Evolutionary conservation across 345 rosid genomes (phyloP), one percentile per base, ranked within the genome.

Genomic region (Eucalyptus pauciflora): DNA sequence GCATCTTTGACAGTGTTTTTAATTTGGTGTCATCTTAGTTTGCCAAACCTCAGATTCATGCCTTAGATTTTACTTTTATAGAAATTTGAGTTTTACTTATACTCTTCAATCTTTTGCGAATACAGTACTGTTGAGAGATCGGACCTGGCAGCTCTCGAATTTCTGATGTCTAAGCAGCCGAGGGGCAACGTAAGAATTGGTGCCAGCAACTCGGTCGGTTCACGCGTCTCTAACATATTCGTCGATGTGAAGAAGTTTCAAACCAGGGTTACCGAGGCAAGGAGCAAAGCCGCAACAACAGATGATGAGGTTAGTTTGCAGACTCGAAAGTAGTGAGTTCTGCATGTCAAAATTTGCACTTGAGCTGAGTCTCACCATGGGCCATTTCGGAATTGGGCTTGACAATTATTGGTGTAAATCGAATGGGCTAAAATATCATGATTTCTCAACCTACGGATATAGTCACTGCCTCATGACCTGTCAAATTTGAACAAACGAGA

Each of bases 101-200:
- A 80, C 71, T 48, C 54, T 87, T 87, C 41, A 33, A 37, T 71
- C 46, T 37, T 71, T 37, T 43, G 12, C 27, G 27, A 37, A 18
- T 37, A 5, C 41, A 97, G 99, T 86, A 85, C 93, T 6, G 99
- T 96, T 91, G 99, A 97, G 89, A 95, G 98, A 89, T 90, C 98
- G 14, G 95, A 97, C 85, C 96, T 97, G 27, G 96, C 98, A 11
- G 97, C 99, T 10, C 88, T 97, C 25, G 99, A 97, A 91, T 96
- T 96, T 64, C 93, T 97, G 46, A 96, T 96, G 99, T 94, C 99
- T 3, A 96, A 95, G 92, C 99, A 96, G 81, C 99, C 98, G 2
- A 95, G 99, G 24, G 99, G 97, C 54, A 93, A 92, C n/a, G 99
- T 97, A 50, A 92, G 96, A 90, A 93, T 97, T 15, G 98, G 99